Base-by-base conservation (phyloP, 2,329 filamentous ascomycete species). In the Monosporascus ibericus region DNA sequence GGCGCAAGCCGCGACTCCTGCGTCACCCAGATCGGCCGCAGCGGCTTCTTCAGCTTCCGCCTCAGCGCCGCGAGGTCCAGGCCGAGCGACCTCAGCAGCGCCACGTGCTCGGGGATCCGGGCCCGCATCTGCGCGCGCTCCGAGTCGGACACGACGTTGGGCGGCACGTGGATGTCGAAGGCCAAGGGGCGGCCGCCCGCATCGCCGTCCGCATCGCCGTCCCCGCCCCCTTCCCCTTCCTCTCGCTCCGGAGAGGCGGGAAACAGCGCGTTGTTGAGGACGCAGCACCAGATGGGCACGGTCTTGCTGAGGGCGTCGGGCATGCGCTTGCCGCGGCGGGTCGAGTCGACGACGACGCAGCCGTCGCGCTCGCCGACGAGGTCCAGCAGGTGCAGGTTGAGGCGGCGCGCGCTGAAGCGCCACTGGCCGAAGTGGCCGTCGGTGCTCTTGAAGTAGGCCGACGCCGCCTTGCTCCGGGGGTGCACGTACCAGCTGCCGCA, bases 371-470 rank as follows among this genome's bases (percentile, higher is more conserved):
- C 64, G 55, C 80, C 83, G 51, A 92, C 78, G 40, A 92, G 63
- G 36, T 84, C 78, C 48, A 96, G 68, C 17, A 97, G 67, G 58
- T 95, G 88, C 62, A 96, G 66, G 66, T 99, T 99, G 63, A 97
- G 71, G 58, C 94, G 78, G 57, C 94, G 76, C 22, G 86, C 80
- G 70, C 89, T 96, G 66, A 97, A 96, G 55, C 85, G 82, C 94
- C 94, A 99, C 64, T 95, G 85, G 8, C 89, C 86, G 49, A 85
- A 84, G 68, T 99, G 94, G 1, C 94, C 94, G 72, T 99, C 94
- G 2, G 94, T 99, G 71, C 90, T 95, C 77, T 99, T 99, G 73
- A 97, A 99, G 71, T 97, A 99, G 34, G 87, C 89, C 58, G 88
- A 91, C 34, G 82, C 88, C 1, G 67, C 72, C 70, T 92, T 94